These are phyloP conservation scores for Rhododendron kiyosumense DNA, from an alignment of 148 eudicot genomes.

Conservation along the genomic window DNA sequence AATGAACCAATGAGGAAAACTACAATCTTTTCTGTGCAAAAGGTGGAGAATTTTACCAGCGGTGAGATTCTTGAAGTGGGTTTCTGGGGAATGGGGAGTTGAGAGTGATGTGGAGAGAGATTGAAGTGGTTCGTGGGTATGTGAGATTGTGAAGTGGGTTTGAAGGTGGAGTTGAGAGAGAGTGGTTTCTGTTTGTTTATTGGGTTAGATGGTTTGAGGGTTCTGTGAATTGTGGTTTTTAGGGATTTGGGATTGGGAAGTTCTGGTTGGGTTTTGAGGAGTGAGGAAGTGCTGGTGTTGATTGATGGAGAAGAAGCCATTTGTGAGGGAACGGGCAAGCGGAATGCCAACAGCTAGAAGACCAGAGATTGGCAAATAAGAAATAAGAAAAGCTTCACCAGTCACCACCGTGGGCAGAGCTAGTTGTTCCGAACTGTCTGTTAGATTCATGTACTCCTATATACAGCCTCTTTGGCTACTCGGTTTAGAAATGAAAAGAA, in stretches of 20 bases:
- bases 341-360: neutral
- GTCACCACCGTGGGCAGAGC: too few species aligned
- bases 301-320: constrained; percentile 11
- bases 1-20: constrained; percentile 63
- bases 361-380: neutral
- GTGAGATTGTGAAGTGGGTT: constrained; percentile 8
- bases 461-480: too few species aligned
- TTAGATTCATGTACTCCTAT: too few species aligned
- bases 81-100: neutral
- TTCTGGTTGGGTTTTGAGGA: constrained; percentile 9
- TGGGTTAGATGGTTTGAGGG: neutral
- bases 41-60: constrained; percentile 19
- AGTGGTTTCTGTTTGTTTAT: neutral
- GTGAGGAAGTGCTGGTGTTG: constrained; percentile 14
- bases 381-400: too few species aligned
- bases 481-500: too few species aligned
- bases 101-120: neutral
- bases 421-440: too few species aligned
- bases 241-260: constrained; percentile 6
- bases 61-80: constrained; percentile 15
- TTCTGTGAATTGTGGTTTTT: neutral
- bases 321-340: neutral
- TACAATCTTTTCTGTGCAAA: constrained; percentile 30
- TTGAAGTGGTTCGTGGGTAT: neutral
- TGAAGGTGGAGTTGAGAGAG: constrained; percentile 9